phyloP scores from a whole-genome alignment of 305 asterid species.

The Fraxinus xanthoxyloides region DNA sequence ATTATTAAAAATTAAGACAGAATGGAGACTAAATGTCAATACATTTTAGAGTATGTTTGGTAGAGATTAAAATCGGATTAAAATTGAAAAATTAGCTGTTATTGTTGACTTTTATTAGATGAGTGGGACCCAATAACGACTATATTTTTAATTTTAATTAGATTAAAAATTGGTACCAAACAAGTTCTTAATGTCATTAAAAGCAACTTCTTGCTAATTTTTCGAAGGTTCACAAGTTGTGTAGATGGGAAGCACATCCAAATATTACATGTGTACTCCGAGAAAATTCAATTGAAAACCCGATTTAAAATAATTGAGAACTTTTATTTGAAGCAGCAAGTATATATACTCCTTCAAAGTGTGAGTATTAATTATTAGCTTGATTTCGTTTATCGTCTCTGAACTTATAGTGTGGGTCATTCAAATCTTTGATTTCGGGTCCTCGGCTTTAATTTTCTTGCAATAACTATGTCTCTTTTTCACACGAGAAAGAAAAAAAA shows the following conservation, averaged over 20 bases:
- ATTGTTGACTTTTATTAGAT: no score
- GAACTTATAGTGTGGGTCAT: neutral
- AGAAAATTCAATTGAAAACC: neutral
- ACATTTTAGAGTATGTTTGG: no score
- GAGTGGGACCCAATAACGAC: no score
- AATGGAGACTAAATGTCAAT: no score
- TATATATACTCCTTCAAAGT: neutral
- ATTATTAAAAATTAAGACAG: no score
- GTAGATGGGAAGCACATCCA: neutral
- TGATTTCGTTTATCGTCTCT: neutral
- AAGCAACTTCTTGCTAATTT: neutral
- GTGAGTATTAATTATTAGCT: neutral
- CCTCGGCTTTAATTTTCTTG: neutral
- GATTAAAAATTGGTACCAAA: no score
- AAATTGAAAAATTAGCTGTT: no score
- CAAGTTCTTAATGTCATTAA: neutral
- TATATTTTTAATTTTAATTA: no score
- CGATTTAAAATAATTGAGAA: neutral
- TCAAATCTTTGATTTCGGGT: neutral
- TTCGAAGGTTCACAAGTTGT: neutral
- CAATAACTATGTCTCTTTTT: neutral
- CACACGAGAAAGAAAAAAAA: neutral
- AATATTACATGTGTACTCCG: neutral
- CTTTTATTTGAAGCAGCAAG: neutral
- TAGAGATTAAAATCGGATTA: no score